phyloP scores from a whole-genome alignment of 768 basidiomycete species.

The Amanita pallidorosea region DNA sequence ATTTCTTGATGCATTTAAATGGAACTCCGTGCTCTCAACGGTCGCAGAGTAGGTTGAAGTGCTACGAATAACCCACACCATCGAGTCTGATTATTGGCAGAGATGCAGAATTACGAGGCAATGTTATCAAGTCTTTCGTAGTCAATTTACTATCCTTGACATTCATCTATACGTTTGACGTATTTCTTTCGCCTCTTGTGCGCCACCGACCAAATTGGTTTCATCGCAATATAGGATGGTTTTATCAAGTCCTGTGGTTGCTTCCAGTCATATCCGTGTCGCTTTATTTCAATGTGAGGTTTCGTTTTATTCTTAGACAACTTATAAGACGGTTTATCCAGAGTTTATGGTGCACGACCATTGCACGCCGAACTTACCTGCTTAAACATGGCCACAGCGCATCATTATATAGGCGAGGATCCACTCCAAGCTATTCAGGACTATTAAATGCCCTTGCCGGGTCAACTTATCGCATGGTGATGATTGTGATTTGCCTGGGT shows the following conservation, averaged over 20 bases:
- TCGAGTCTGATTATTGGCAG: constrained; percentile 23
- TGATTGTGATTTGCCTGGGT: constrained; percentile 68
- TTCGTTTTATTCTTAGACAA: neutral
- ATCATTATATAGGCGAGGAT: constrained; percentile 24
- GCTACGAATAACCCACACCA: constrained; percentile 3
- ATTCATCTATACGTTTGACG: constrained; percentile 70
- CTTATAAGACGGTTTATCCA: constrained; percentile 16
- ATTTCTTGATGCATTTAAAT: constrained; percentile 61
- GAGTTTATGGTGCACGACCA: constrained; percentile 68
- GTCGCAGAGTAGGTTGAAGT: constrained; percentile 37
- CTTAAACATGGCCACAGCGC: constrained; percentile 61
- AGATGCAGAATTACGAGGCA: constrained; percentile 65
- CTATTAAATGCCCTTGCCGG: constrained; percentile 68
- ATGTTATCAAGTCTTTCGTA: constrained; percentile 64
- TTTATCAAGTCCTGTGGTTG: constrained; percentile 73
- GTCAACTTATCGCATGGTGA: constrained; percentile 72
- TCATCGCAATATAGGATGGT: constrained; percentile 63
- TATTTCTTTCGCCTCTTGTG: constrained; percentile 58
- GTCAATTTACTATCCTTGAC: constrained; percentile 62
- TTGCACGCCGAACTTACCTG: constrained; percentile 65
- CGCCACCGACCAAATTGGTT: constrained; percentile 54
- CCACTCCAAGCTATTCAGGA: constrained; percentile 51
- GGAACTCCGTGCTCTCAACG: constrained; percentile 51
- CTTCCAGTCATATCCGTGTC: constrained; percentile 66
- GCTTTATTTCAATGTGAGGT: constrained; percentile 75